Evolutionary conservation across 1,139 yeast genomes (phyloP), one percentile per base, ranked within the genome.

Genomic region (Geotrichum klebahnii): DNA sequence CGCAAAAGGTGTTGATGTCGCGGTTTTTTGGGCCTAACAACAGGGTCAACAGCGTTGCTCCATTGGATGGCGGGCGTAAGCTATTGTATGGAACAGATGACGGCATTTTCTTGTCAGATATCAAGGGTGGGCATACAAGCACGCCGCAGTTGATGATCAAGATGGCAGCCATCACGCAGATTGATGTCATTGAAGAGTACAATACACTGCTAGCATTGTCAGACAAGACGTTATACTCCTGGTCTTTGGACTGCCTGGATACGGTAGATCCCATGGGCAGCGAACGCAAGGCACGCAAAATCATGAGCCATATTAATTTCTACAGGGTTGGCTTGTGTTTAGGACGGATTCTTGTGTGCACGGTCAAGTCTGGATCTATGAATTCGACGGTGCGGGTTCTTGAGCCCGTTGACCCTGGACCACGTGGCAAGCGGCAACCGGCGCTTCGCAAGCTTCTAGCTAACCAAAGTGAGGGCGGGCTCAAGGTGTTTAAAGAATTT

Each of bases 21-120:
- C 60, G 61, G 29, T 80, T 82, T 61, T 90, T 90, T 67, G 81
- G 77, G 54, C 72, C 74, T 44, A 85, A 86, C 63, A 48, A 48
- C 29, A 80, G 84, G 57, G 88, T 92, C 59, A 89, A 87, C 62
- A 89, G 97, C 72, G 94, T 92, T 26, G 90, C 88, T 34, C 95
- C 97, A 31, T 84, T 90, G 65, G 96, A 92, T 63, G 97, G 97
- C 51, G 97, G 98, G 23, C 79, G 95, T 57, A 87, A 90, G 67
- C 70, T 90, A 57, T 67, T 92, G 42, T 90, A 87, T 61, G 97
- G 97, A 43, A 89, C 97, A 0, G 96, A 88, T 64, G 78, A 83
- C 2, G 98, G 98, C 6, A 82, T 92, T 4, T 94, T 86, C 76
- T 80, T 88, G 42, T 81, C 94, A 41, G 77, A 61, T 61, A 70